phyloP scores from a whole-genome alignment of 768 basidiomycete genomes.

The Cytidiella melzeri region DNA sequence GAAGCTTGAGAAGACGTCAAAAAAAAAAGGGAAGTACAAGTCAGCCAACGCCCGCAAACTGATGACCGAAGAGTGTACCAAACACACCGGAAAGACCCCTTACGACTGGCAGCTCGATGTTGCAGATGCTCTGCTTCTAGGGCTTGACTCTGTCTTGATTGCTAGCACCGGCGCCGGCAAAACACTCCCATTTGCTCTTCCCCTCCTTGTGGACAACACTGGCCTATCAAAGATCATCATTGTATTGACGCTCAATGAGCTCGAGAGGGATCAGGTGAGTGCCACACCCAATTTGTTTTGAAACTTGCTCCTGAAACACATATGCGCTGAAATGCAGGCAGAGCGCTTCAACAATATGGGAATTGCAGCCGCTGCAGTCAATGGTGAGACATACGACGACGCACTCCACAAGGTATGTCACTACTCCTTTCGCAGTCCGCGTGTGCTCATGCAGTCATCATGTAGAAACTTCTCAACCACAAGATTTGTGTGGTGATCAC shows the following conservation, averaged over 20 bases:
- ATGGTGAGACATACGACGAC: no score
- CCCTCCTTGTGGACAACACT: conserved; percentile 17
- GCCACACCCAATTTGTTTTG: no score
- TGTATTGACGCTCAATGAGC: conserved; percentile 18
- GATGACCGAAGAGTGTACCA: conserved; percentile 11
- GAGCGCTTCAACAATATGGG: no score
- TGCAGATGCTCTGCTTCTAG: conserved; percentile 19
- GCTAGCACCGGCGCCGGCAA: conserved; percentile 18
- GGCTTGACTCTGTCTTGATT: conserved; percentile 10
- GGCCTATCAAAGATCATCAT: conserved; percentile 11
- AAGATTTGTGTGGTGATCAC: conserved; percentile 16
- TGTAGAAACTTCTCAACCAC: conserved; percentile 11
- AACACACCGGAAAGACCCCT: conserved; percentile 12
- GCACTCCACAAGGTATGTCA: no score
- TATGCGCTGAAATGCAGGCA: no score
- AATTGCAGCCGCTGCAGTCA: no score
- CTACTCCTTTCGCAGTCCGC: no score
- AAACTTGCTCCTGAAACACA: not conserved
- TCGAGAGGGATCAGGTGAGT: conserved; percentile 21
- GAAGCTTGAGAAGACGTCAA: no score
- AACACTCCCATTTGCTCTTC: conserved; percentile 21
- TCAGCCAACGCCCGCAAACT: conserved; percentile 12
- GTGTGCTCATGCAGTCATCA: no score
- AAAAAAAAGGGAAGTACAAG: not conserved
- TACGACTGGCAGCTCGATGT: conserved; percentile 36